A percentile compares a stretch with the other conserved stretches of the same genome.
Evolutionary conservation across 176 grass and related monocot genomes (phyloP).

Genomic region (Elaeis guineensis): DNA sequence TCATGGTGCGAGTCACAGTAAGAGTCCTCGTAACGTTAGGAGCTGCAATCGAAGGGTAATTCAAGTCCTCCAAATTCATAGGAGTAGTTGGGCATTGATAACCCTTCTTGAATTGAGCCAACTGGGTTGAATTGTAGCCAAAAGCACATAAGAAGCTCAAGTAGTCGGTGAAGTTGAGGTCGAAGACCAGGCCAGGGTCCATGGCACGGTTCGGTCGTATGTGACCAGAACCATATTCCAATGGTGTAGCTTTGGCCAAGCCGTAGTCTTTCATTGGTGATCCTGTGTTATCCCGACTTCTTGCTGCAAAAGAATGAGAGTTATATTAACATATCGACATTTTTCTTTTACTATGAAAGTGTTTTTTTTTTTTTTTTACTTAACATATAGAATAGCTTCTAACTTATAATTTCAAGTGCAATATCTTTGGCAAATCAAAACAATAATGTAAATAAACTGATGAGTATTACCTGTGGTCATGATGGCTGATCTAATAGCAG

Average conservation of each 20-base stretch:
- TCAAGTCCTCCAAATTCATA: constrained; percentile 43
- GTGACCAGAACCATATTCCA: constrained; percentile 61
- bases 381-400: too few relatives aligned
- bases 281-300: constrained; percentile 51
- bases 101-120: constrained; percentile 13
- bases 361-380: too few relatives aligned
- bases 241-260: constrained; percentile 30
- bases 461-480: constrained; percentile 32
- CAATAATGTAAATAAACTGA: not conserved
- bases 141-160: constrained; percentile 55
- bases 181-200: constrained; percentile 71
- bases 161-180: constrained; percentile 42
- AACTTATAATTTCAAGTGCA: too few relatives aligned
- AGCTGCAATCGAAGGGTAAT: constrained; percentile 71
- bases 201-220: constrained; percentile 53
- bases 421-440: too few relatives aligned
- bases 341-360: too few relatives aligned
- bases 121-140: constrained; percentile 16
- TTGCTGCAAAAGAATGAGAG: constrained; percentile 18
- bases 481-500: constrained; percentile 31
- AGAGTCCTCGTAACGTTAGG: constrained; percentile 18
- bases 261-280: constrained; percentile 38
- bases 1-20: constrained; percentile 43
- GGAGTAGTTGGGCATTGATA: constrained; percentile 37
- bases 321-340: too few relatives aligned